phyloP scores from a whole-genome alignment of 2,329 filamentous ascomycete genomes.

The Daldinia sp. region DNA sequence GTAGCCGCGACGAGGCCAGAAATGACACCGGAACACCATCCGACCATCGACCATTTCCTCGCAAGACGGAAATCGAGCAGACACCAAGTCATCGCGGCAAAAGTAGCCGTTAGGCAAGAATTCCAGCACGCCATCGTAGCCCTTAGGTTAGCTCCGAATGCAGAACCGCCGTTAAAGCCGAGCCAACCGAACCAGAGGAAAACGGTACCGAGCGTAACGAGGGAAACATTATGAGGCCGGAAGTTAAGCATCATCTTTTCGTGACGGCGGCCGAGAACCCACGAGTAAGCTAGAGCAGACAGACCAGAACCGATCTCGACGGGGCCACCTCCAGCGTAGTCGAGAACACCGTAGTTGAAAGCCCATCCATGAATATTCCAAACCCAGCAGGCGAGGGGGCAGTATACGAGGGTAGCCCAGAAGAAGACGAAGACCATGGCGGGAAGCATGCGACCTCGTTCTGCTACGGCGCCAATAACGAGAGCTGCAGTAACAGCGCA shows the following conservation, averaged over 20 bases:
- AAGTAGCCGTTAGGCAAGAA: slow-evolving; percentile 91
- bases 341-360: slow-evolving; percentile 87
- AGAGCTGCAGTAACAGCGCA: slow-evolving; percentile 92
- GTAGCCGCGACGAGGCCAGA: slow-evolving; percentile 76
- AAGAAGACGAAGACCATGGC: slow-evolving; percentile 95
- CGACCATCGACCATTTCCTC: slow-evolving; percentile 87
- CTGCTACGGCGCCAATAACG: slow-evolving; percentile 88
- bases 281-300: slow-evolving; percentile 92
- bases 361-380: slow-evolving; percentile 97
- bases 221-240: slow-evolving; percentile 96
- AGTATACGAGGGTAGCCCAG: slow-evolving; percentile 98
- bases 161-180: slow-evolving; percentile 96
- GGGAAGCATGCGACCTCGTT: slow-evolving; percentile 90
- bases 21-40: slow-evolving; percentile 76
- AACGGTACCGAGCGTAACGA: slow-evolving; percentile 94
- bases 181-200: slow-evolving; percentile 99
- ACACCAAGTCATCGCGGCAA: slow-evolving; percentile 92
- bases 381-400: slow-evolving; percentile 93
- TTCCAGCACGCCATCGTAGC: slow-evolving; percentile 99
- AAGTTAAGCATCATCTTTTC: slow-evolving; percentile 99
- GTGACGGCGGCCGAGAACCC: slow-evolving; percentile 93
- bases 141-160: slow-evolving; percentile 92
- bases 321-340: slow-evolving; percentile 95
- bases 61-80: slow-evolving; percentile 94
- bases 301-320: slow-evolving; percentile 97